These are phyloP conservation scores for Penicillium goetzii DNA, from an alignment of 495 filamentous ascomycete species.

Conservation along the genomic window DNA sequence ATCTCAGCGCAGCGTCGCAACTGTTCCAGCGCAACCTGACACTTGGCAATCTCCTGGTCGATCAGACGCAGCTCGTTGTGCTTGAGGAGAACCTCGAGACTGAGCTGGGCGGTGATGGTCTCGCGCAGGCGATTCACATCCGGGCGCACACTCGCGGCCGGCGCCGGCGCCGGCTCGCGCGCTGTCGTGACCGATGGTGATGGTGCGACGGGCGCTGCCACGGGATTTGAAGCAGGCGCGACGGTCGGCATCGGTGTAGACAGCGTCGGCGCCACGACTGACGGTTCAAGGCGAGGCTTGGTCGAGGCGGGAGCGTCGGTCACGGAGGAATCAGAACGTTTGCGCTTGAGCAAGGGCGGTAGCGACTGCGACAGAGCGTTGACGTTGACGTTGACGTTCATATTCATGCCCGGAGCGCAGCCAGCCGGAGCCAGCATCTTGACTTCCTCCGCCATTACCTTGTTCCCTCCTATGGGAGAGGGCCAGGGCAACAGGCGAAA, in stretches of 20 bases:
- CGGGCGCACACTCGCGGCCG: slow-evolving; percentile 25
- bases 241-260: slow-evolving; percentile 19
- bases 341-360: slow-evolving; percentile 57
- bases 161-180: slow-evolving; percentile 15
- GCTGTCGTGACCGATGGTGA: slow-evolving; percentile 19
- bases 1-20: slow-evolving; percentile 88
- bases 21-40: slow-evolving; percentile 93
- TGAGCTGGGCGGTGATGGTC: slow-evolving; percentile 80
- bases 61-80: slow-evolving; percentile 92
- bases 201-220: slow-evolving; percentile 13
- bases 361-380: slow-evolving; percentile 41
- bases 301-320: slow-evolving; percentile 39
- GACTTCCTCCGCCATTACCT: slow-evolving; percentile 52
- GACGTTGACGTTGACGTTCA: slow-evolving; percentile 13
- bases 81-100: slow-evolving; percentile 89
- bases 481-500: slow-evolving; percentile 60
- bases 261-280: slow-evolving; percentile 20
- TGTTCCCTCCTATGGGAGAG: slow-evolving; percentile 58
- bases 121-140: slow-evolving; percentile 59
- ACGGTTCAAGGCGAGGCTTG: slow-evolving; percentile 38
- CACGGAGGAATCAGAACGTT: slow-evolving; percentile 49
- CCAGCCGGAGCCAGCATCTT: slow-evolving; percentile 48
- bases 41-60: slow-evolving; percentile 95
- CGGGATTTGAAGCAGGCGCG: slow-evolving; percentile 1
- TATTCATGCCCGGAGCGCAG: slow-evolving; percentile 43